phyloP scores from a whole-genome alignment of 2,329 filamentous ascomycete genomes.

The Xylaria sp. region DNA sequence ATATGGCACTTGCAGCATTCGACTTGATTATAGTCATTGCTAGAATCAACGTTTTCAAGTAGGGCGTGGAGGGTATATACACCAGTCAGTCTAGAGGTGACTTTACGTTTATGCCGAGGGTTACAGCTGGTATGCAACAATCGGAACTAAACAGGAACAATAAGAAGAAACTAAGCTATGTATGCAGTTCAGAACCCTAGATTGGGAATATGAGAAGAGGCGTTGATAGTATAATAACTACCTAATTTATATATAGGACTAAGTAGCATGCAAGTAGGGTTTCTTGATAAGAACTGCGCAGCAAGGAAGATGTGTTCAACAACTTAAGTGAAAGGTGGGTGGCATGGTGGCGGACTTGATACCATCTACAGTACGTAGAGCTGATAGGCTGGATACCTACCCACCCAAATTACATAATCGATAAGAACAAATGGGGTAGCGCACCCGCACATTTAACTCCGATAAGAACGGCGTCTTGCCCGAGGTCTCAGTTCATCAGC shows the following conservation, averaged over 20 bases:
- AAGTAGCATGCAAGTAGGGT: not conserved
- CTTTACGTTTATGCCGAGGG: not conserved
- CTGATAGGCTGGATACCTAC: too few relatives aligned
- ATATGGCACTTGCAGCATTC: conserved; percentile 47
- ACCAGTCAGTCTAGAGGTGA: not conserved
- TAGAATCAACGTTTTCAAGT: not conserved
- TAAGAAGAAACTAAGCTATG: conserved; percentile 1
- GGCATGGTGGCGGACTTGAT: not conserved
- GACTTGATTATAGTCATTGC: conserved; percentile 41
- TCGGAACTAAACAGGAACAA: not conserved
- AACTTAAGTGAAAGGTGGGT: not conserved
- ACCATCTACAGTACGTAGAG: too few relatives aligned
- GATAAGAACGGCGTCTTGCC: too few relatives aligned
- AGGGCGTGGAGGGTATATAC: not conserved
- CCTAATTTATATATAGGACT: not conserved
- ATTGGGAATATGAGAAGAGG: not conserved
- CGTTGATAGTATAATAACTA: not conserved
- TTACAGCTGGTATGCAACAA: not conserved
- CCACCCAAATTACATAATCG: not conserved
- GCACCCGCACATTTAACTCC: too few relatives aligned
- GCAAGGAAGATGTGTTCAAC: not conserved
- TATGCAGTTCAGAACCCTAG: not conserved
- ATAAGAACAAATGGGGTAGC: not conserved
- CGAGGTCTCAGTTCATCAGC: too few relatives aligned
- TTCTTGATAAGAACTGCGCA: not conserved